Conservation (phyloP, 2,329 filamentous ascomycete genomes). For the Pseudogymnoascus sp. region DNA sequence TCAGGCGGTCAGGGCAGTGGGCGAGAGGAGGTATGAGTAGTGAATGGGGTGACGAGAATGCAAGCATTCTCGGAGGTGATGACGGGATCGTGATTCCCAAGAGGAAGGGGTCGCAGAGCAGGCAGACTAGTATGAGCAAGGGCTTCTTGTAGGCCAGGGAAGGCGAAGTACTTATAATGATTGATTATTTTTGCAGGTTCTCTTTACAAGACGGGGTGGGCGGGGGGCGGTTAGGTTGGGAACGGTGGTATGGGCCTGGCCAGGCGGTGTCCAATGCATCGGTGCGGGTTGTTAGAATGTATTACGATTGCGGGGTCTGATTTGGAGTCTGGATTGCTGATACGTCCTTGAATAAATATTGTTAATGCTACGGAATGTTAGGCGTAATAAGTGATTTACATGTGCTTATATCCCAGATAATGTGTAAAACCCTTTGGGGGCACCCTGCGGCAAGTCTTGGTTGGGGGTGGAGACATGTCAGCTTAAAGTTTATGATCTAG, state of each 20-base stretch:
- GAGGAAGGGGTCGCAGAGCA: conserved; percentile 58
- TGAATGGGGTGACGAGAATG: conserved; percentile 31
- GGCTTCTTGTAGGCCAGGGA: conserved; percentile 54
- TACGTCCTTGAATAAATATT: conserved; percentile 1
- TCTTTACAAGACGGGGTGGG: background rate
- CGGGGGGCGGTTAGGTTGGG: background rate
- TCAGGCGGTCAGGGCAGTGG: conserved; percentile 19
- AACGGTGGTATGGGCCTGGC: background rate
- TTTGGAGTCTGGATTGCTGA: conserved; percentile 3
- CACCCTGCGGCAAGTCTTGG: background rate
- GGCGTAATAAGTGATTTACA: background rate
- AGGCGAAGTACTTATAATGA: background rate
- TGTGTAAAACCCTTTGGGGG: background rate
- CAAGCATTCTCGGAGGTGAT: conserved; percentile 12
- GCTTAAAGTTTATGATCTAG: background rate
- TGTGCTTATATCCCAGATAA: background rate
- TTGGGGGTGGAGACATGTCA: background rate
- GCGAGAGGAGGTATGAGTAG: conserved; percentile 23
- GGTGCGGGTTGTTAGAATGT: background rate
- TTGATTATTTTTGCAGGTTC: conserved; percentile 1
- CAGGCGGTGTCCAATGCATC: background rate
- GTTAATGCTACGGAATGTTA: background rate
- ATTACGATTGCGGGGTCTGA: background rate
- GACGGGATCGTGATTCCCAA: conserved; percentile 47
- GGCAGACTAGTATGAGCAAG: conserved; percentile 63